phyloP scores from a whole-genome alignment of 2,329 filamentous ascomycete genomes.

The Monosporascus sp. region DNA sequence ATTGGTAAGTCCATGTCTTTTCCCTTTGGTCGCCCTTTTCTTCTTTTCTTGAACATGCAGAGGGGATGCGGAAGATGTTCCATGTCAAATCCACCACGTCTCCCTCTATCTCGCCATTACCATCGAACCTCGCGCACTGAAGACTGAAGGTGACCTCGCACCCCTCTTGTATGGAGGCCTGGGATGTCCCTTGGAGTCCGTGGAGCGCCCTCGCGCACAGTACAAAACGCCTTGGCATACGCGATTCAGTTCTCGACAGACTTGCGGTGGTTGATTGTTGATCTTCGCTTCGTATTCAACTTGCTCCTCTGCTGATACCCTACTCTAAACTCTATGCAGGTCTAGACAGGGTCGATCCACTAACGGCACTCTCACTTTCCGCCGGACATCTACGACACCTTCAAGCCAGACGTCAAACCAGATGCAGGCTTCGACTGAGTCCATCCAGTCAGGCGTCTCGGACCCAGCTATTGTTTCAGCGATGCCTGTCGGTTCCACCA shows the following conservation, averaged over 20 bases:
- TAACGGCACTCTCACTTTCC: conserved; percentile 61
- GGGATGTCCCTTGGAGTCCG: not conserved
- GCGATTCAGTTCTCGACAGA: not conserved
- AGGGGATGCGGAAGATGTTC: no score
- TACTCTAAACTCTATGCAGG: conserved; percentile 34
- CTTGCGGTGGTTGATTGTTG: no score
- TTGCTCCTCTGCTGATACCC: not conserved
- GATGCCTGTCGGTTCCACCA: conserved; percentile 50
- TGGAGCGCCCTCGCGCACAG: not conserved
- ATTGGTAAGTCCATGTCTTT: conserved; percentile 57
- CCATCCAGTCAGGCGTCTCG: conserved; percentile 20
- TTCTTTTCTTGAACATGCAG: not conserved
- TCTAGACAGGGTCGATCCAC: conserved; percentile 51
- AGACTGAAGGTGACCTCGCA: not conserved
- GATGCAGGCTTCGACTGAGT: conserved; percentile 29
- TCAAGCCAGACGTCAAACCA: conserved; percentile 36
- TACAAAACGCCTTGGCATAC: not conserved
- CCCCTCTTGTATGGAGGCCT: not conserved
- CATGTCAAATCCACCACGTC: no score
- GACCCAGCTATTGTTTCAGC: conserved; percentile 50
- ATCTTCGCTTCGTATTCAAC: not conserved
- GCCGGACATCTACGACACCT: conserved; percentile 55
- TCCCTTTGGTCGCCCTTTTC: not conserved
- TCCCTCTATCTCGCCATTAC: not conserved
- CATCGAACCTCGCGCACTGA: not conserved